Base-by-base conservation (phyloP, 163 green algal species). In the Coccomyxa subellipsoidea region DNA sequence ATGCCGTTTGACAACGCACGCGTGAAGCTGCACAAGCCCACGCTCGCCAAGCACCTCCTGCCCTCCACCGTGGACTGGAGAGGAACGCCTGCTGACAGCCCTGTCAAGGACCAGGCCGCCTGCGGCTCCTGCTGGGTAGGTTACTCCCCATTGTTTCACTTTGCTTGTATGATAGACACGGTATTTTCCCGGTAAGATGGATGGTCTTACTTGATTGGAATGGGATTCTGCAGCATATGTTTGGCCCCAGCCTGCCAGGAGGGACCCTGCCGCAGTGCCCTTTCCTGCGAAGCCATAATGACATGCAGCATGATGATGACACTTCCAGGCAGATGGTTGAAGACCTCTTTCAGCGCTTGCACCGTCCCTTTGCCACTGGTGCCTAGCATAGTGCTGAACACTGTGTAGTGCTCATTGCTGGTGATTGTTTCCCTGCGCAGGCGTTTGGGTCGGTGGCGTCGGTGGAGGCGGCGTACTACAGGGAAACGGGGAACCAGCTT, bases 41-140 rank as follows among this genome's bases (percentile, higher is more conserved):
- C 18, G 23, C n/a, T 83, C 78, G 34, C 83, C 2, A 38, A 78
- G 54, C 54, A 79, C 69, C 84, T 90, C 69, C 84, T 96, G 66
- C 94, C 94, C 18, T 72, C 79, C 32, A 76, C 80, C 6, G 73
- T 93, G 53, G 84, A 85, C 76, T 93, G 87, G 85, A 71, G 84
- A 35, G 88, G 88, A 70, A 88, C 84, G 23, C 47, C 69, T 2
- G 84, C 84, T 23, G 89, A 92, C 85, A 86, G 77, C 75, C 87
- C 89, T 12, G 84, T 90, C 73, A 93, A 93, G 82, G 89, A 93
- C 73, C 90, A 93, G 84, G 87, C 85, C 0, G 81, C 84, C 23
- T 93, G 90, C 82, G 90, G 88, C 18, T 86, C 78, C 23, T 92
- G 87, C 83, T 89, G 84, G 86, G 83, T 73, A 34, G 21, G 66